Base-by-base conservation (phyloP, 2,329 filamentous ascomycete species). In the Madurella mycetomatis region DNA sequence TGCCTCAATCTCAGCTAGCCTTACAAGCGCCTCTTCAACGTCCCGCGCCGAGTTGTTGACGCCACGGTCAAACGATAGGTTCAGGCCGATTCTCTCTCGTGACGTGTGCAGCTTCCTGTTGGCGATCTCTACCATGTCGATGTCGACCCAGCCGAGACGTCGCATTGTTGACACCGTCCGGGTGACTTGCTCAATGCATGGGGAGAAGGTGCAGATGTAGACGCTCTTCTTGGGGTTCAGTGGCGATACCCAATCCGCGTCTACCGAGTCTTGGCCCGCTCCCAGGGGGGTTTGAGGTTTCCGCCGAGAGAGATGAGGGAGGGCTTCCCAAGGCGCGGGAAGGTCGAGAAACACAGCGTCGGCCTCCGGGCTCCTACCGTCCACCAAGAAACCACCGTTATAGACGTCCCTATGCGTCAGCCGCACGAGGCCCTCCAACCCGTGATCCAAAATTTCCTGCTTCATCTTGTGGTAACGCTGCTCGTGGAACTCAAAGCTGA, bases 181-280 rank as follows among this genome's bases (percentile, higher is more conserved):
- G 50, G 88, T 90, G 18, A 95, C 92, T 74, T 99, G 94, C 72
- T 99, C 94, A 61, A 99, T 95, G 71, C 94, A 99, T 0, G 94
- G 94, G 1, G 88, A 95, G 73, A 99, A 99, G 0, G 91, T 95
- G 75, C 94, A 99, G 51, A 99, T 81, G 66, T 94, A 81, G 1
- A 86, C 83, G 5, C 87, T 80, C 41, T 82, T 79, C n/a, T 79
- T 78, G 0, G 89, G 84, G 61, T 94, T 86, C 11, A 97, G 77
- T 0, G 82, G 78, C 0, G 82, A 85, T 15, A 78, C 67, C 74
- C 80, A 84, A 41, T 72, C 70, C 34, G 60, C 53, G 11, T 58
- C 49, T 13, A 54, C 47, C 7, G 51, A 50, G 5, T 47, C 51
- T 9, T 58, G 63, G 40, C 54, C 62, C 47, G 56, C 59, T 9